A percentile compares a stretch with the other conserved stretches of the same genome.
Conservation (phyloP, 2,329 filamentous ascomycete species). For the Leptographium radiaticola region DNA sequence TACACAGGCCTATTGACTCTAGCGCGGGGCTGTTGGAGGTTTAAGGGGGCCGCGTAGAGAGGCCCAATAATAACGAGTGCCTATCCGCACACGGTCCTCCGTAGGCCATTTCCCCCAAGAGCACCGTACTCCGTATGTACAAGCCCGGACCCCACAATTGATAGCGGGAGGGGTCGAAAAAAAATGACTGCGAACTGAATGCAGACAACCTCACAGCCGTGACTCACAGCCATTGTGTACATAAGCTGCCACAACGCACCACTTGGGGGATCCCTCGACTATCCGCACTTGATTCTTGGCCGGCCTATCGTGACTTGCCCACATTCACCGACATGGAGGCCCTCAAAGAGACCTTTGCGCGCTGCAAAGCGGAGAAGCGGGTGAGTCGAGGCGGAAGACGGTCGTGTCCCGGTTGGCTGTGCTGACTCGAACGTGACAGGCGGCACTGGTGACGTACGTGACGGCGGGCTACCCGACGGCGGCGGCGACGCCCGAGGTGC, state of each 20-base stretch:
- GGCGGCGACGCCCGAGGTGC: slow-evolving; percentile 69
- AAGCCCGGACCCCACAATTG: background rate
- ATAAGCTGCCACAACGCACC: background rate
- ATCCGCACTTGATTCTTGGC: too few relatives aligned
- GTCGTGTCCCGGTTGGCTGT: background rate
- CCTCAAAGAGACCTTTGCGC: slow-evolving; percentile 45
- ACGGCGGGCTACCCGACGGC: slow-evolving; percentile 82
- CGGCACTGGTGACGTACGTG: slow-evolving; percentile 89
- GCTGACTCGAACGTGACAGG: slow-evolving; percentile 27
- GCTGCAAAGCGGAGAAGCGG: slow-evolving; percentile 45
- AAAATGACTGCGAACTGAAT: background rate
- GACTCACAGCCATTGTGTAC: background rate
- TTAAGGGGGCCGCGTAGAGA: too few relatives aligned
- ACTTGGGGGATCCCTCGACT: background rate
- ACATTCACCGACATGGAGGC: slow-evolving; percentile 33
- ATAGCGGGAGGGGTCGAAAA: background rate
- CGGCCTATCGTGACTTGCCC: background rate
- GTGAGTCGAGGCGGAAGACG: slow-evolving; percentile 24
- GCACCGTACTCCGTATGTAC: too few relatives aligned
- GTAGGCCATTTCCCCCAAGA: too few relatives aligned
- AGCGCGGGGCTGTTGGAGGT: too few relatives aligned
- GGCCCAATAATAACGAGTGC: too few relatives aligned
- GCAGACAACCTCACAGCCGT: too few relatives aligned
- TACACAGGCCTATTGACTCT: too few relatives aligned
- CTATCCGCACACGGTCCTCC: too few relatives aligned